Base-by-base conservation (phyloP, 2,329 filamentous ascomycete genomes). In the Tricladium varicosporioides region DNA sequence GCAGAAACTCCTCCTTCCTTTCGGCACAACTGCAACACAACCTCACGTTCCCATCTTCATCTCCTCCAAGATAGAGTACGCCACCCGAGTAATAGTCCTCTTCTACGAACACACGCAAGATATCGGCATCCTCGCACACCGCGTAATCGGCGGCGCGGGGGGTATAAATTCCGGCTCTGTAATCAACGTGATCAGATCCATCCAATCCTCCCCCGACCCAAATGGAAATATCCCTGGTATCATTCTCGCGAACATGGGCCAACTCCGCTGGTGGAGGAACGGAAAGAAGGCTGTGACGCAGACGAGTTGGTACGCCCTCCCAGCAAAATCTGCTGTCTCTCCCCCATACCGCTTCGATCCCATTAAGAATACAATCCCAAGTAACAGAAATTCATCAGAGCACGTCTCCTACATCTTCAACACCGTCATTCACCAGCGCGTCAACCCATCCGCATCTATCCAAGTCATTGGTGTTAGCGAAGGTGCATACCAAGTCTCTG, bases 191-290 rank as follows among this genome's bases (percentile, higher is more conserved):
- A 80, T 87, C 19, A 71, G 76, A 36, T 73, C 70, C 11, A 71
- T 86, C 4, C 64, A 70, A 48, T 46, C 57, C 7, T 60, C 58
- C 2, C 22, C 59, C 14, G 50, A 50, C 8, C 22, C 22, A 3
- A 60, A 62, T 36, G 51, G 70, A 4, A 61, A 70, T 0, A 61
- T 74, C 1, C 84, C 80, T 0, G 88, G 82, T 2, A 74, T 97
- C 55, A 74, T 97, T 27, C 75, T 96, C 22, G 83, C 91, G 47
- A 97, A 96, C 69, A 78, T 84, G 3, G 91, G 90, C 4, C 86
- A 95, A 73, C 75, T 89, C 15, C 77, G 86, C 65, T 97, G 91
- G 86, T 90, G 88, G 70, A 83, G 88, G 43, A 79, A 82, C 51
- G 79, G 79, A 1, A 73, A 79, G 51, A 79, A 81, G 49, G 78